Evolutionary conservation across 2,329 filamentous ascomycete species (phyloP), one percentile per base, ranked within the genome.

Genomic region (Colletotrichum nymphaeae): DNA sequence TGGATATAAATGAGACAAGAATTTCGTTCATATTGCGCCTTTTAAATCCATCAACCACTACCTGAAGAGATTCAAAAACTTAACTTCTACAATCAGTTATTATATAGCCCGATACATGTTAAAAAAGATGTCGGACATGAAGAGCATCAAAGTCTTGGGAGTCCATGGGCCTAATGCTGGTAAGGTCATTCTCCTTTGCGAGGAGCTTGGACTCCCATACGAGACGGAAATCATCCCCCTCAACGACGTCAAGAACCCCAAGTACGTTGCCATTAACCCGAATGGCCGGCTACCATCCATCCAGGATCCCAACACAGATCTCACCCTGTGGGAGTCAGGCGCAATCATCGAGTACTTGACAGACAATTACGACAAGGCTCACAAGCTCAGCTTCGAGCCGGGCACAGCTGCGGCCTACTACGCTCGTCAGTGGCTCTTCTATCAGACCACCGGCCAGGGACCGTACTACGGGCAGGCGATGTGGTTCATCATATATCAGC

Each of bases 361-460:
- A 11, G 74, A 78, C 9, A 65, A 69, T 0, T 79, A 79, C 63
- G 76, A 79, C 58, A 76, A 76, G 12, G 22, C 60, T 46, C 46
- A 67, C 56, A 35, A 58, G 30, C 30, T 76, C 56, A 58, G 57
- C 55, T 76, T 74, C 74, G 24, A 32, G 71, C 58, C 49, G 11
- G 67, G 67, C 32, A 42, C 65, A 26, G 60, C 53, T 30, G 69
- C 73, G 19, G 52, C 62, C 66, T 53, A 75, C 35, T 72, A 70
- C 30, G 57, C 79, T 57, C 81, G 81, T 75, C 81, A 84, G 76
- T 83, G 79, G 72, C 76, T 83, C 12, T 77, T 80, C 75, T 83
- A 84, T 71, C 83, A 84, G 63, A 80, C 80, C 75, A 83, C 81
- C 19, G 83, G 83, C 16, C 83, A 84, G 76, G 83, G 83, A 0